Percentiles rank a stretch among this genome's conserved stretches.
Conservation (phyloP, 2,329 filamentous ascomycete genomes). For the Neofusicoccum laricinum region DNA sequence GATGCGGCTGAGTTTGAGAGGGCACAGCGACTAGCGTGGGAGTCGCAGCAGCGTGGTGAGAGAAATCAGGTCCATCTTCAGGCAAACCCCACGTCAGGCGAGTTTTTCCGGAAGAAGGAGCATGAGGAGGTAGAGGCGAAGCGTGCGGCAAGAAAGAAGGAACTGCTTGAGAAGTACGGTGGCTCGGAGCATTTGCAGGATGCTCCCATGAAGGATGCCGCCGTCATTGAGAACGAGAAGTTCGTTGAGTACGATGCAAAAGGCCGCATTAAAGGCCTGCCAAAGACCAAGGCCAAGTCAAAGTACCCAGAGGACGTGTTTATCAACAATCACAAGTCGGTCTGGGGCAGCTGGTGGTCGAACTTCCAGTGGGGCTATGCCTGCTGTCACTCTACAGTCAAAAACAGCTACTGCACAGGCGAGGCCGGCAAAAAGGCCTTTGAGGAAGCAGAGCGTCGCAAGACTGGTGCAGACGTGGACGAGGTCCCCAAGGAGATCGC, state of each 20-base stretch:
- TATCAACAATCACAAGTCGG: slow-evolving; percentile 84
- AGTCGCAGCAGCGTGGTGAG: slow-evolving; percentile 79
- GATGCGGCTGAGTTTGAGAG: slow-evolving; percentile 91
- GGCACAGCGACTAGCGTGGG: slow-evolving; percentile 90
- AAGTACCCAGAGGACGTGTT: slow-evolving; percentile 89
- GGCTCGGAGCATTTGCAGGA: slow-evolving; percentile 61
- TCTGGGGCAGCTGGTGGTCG: slow-evolving; percentile 98
- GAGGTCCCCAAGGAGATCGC: slow-evolving; percentile 40
- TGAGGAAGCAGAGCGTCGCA: slow-evolving; percentile 67
- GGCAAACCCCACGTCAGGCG: slow-evolving; percentile 92
- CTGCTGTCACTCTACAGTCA: slow-evolving; percentile 89
- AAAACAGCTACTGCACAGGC: slow-evolving; percentile 97
- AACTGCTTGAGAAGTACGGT: slow-evolving; percentile 80
- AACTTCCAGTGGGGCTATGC: slow-evolving; percentile 94
- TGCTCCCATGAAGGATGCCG: slow-evolving; percentile 62
- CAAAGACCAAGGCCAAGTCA: slow-evolving; percentile 72
- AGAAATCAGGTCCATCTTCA: slow-evolving; percentile 84
- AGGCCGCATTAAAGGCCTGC: slow-evolving; percentile 84
- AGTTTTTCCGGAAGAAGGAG: slow-evolving; percentile 78
- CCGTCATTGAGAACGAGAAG: slow-evolving; percentile 74
- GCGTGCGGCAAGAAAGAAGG: slow-evolving; percentile 64
- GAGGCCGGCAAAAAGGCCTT: slow-evolving; percentile 81
- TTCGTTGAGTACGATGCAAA: slow-evolving; percentile 95
- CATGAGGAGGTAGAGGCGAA: slow-evolving; percentile 68
- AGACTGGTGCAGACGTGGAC: slow-evolving; percentile 45